These are phyloP conservation scores for Pythium sp. DNA, from an alignment of 352 stramenopile species.

Conservation along the genomic window DNA sequence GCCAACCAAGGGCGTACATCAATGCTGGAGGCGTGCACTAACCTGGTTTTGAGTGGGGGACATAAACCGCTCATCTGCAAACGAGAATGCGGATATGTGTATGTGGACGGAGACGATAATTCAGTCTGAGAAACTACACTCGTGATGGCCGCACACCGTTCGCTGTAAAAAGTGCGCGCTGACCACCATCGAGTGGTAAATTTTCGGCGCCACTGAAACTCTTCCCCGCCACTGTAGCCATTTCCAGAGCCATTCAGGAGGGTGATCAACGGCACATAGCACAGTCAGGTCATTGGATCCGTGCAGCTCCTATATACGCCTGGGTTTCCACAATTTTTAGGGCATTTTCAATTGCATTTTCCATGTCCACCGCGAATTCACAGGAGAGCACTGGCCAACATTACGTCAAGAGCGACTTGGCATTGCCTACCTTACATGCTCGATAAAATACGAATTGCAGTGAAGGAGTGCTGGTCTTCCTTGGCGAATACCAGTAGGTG, in stretches of 20 bases:
- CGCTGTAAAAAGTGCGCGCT: not conserved
- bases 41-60: not conserved
- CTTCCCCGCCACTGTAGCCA: not conserved
- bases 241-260: not conserved
- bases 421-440: not conserved
- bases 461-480: not conserved
- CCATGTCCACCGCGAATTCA: not conserved
- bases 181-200: not conserved
- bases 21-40: not conserved
- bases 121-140: not conserved
- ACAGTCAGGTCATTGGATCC: not conserved
- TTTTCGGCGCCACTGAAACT: not conserved
- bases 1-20: not conserved
- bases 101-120: too few species aligned
- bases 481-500: too few species aligned
- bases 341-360: not conserved
- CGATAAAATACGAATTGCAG: not conserved
- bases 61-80: not conserved
- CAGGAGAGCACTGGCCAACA: not conserved
- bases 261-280: not conserved
- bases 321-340: not conserved
- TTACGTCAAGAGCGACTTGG: not conserved
- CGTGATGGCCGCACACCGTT: not conserved
- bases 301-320: not conserved
- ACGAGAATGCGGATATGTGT: too few species aligned